Conservation (phyloP, 2,329 filamentous ascomycete species). For the Alternaria viburni region DNA sequence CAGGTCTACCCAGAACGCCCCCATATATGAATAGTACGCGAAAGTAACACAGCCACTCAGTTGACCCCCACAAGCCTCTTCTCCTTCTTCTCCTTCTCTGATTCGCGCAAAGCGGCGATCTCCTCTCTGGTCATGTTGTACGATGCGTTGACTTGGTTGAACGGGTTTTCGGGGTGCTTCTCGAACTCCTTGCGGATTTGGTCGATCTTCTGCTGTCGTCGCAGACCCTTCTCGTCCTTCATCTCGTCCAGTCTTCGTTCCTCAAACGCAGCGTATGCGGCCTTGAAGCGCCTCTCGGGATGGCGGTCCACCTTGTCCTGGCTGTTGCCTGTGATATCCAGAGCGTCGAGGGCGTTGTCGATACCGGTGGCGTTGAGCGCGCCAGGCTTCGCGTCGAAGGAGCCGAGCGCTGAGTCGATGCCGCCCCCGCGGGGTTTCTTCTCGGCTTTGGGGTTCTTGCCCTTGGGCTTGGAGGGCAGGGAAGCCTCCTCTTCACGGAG, state of each 20-base stretch:
- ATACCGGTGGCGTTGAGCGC: conserved; percentile 85
- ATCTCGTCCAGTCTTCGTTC: conserved; percentile 83
- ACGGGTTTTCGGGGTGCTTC: conserved; percentile 92
- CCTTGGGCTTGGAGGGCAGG: conserved; percentile 68
- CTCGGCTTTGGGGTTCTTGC: conserved; percentile 68
- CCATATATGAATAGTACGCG: conserved; percentile 5
- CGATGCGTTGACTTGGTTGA: conserved; percentile 79
- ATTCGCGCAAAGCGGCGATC: conserved; percentile 66
- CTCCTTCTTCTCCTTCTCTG: conserved; percentile 79
- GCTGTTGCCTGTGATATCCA: conserved; percentile 70
- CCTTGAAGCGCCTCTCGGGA: conserved; percentile 85
- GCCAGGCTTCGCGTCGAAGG: conserved; percentile 50
- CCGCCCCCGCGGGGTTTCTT: conserved; percentile 61
- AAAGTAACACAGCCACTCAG: conserved; percentile 10
- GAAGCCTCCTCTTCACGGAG: conserved; percentile 81
- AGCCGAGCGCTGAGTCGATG: conserved; percentile 67
- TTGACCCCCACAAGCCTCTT: conserved; percentile 59
- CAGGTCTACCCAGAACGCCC: conserved; percentile 25
- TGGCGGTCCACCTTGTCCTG: conserved; percentile 81
- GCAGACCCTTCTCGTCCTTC: conserved; percentile 80
- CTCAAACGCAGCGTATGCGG: conserved; percentile 83
- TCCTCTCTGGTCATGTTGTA: conserved; percentile 85
- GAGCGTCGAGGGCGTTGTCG: conserved; percentile 89
- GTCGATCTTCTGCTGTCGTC: conserved; percentile 83
- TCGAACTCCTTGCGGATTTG: conserved; percentile 91